Percentiles rank a stretch among this genome's conserved stretches.
These are phyloP conservation scores for Ruellia speciosa DNA, from an alignment of 305 asterid genomes.

Conservation along the genomic window DNA sequence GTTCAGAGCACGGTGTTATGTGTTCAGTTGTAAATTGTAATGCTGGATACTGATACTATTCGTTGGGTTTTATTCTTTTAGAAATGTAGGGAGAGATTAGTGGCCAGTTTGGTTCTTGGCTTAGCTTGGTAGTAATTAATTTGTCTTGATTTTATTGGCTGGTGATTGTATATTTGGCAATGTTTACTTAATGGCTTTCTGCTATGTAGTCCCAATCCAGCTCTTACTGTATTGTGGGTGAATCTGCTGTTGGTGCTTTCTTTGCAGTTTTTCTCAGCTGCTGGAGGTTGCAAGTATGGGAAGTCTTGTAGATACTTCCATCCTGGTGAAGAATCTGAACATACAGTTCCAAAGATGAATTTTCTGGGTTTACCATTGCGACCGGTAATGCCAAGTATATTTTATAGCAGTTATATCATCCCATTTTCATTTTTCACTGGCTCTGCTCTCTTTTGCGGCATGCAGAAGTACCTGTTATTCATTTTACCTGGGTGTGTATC, in stretches of 20 bases:
- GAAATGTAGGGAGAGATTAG: background rate
- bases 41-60: too few relatives aligned
- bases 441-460: too few relatives aligned
- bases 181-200: background rate
- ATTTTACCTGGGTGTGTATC: too few relatives aligned
- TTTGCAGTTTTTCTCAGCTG: conserved; percentile 31
- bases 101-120: background rate
- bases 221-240: conserved; percentile 1
- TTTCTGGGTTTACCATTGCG: conserved; percentile 18
- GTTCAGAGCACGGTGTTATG: too few relatives aligned
- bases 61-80: background rate
- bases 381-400: background rate
- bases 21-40: too few relatives aligned
- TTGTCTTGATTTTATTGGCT: background rate
- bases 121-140: background rate
- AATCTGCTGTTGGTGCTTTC: conserved; percentile 5
- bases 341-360: conserved; percentile 23
- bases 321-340: conserved; percentile 20
- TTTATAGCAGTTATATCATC: background rate
- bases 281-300: conserved; percentile 36
- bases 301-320: conserved; percentile 29
- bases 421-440: too few relatives aligned
- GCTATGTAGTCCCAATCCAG: background rate
- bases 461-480: too few relatives aligned
- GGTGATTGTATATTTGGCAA: background rate